These are phyloP conservation scores for Cystofilobasidium bisporidii DNA, from an alignment of 768 basidiomycete genomes.

Conservation along the genomic window DNA sequence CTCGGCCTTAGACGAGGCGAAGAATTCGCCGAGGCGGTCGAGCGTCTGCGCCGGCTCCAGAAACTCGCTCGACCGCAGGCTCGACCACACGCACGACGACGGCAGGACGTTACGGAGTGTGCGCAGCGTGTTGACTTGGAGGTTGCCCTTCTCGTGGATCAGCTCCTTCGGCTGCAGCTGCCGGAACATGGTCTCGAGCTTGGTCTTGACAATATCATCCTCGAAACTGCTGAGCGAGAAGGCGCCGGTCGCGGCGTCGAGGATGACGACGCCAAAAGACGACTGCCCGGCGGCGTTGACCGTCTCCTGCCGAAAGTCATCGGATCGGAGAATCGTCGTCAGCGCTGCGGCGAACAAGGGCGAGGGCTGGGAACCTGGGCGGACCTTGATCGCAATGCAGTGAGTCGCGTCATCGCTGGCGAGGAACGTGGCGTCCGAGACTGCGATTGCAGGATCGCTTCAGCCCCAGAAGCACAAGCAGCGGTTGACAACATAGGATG, in stretches of 20 bases:
- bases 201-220: conserved; percentile 86
- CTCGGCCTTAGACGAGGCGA: conserved; percentile 25
- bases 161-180: conserved; percentile 85
- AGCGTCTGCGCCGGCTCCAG: conserved; percentile 43
- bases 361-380: conserved; percentile 2
- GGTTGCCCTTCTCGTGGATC: conserved; percentile 79
- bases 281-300: conserved; percentile 32
- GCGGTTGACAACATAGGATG: no score
- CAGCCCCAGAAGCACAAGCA: no score
- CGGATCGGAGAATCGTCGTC: not conserved
- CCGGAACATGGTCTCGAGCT: conserved; percentile 82
- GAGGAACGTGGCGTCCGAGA: conserved; percentile 79
- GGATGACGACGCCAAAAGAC: conserved; percentile 75
- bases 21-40: conserved; percentile 32
- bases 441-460: no score
- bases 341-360: not conserved
- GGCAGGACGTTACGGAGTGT: conserved; percentile 73
- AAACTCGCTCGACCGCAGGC: conserved; percentile 53
- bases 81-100: conserved; percentile 71
- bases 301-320: conserved; percentile 7
- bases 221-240: conserved; percentile 83
- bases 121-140: conserved; percentile 72
- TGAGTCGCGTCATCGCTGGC: conserved; percentile 91
- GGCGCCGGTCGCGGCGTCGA: conserved; percentile 91
- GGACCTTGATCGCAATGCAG: conserved; percentile 71